Evolutionary conservation across 495 filamentous ascomycete genomes (phyloP).

Genomic region (Lophiotrema nucula): DNA sequence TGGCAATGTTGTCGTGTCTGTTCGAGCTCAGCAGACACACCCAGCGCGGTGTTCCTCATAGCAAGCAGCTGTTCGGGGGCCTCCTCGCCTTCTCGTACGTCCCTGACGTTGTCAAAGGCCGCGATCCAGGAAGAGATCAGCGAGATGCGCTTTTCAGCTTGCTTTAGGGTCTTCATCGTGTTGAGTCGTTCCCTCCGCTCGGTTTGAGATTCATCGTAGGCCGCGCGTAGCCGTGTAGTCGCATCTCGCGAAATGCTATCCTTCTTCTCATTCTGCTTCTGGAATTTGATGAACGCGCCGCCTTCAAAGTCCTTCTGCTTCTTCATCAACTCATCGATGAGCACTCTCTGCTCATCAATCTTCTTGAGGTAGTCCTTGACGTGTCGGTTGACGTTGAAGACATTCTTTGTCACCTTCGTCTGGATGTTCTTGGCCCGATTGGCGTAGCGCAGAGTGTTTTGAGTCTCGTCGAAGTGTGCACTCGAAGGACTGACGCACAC

Average conservation of each 20-base stretch:
- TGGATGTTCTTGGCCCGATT: slow-evolving; percentile 99
- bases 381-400: slow-evolving; percentile 98
- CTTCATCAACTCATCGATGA: slow-evolving; percentile 90
- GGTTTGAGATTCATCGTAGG: slow-evolving; percentile 77
- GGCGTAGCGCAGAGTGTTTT: slow-evolving; percentile 96
- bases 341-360: slow-evolving; percentile 90
- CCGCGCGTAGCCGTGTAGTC: slow-evolving; percentile 70
- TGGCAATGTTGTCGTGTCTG: slow-evolving; percentile 85
- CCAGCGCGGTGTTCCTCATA: slow-evolving; percentile 84
- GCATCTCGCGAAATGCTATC: slow-evolving; percentile 77
- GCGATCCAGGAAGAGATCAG: slow-evolving; percentile 88
- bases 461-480: slow-evolving; percentile 96
- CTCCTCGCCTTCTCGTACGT: slow-evolving; percentile 63
- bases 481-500: slow-evolving; percentile 97
- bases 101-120: slow-evolving; percentile 83
- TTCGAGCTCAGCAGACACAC: slow-evolving; percentile 83
- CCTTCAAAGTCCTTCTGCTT: slow-evolving; percentile 91
- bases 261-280: slow-evolving; percentile 81
- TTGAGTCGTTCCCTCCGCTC: slow-evolving; percentile 76
- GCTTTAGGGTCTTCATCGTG: slow-evolving; percentile 77
- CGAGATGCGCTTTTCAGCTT: slow-evolving; percentile 79
- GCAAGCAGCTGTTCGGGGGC: slow-evolving; percentile 64
- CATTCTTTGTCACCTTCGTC: slow-evolving; percentile 96
- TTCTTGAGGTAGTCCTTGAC: slow-evolving; percentile 98
- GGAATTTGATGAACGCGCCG: slow-evolving; percentile 82